phyloP scores from a whole-genome alignment of 2,329 filamentous ascomycete genomes.

The Canariomyces notabilis region DNA sequence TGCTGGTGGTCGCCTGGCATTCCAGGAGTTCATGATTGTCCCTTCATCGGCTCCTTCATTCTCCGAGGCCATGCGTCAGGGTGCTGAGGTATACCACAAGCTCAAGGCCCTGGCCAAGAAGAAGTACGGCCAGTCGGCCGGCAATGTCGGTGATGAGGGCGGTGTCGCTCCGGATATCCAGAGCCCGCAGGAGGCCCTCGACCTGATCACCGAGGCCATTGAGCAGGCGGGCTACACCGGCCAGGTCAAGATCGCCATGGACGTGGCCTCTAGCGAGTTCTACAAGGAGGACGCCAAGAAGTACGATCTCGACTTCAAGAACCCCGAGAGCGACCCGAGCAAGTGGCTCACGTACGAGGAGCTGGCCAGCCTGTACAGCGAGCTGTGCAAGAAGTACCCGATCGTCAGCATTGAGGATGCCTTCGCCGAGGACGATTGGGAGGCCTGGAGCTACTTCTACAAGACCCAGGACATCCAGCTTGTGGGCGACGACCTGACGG shows the following conservation, averaged over 20 bases:
- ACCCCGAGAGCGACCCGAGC: constrained; percentile 88
- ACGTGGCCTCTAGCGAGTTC: constrained; percentile 98
- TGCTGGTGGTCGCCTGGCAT: constrained; percentile 90
- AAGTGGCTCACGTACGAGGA: constrained; percentile 99
- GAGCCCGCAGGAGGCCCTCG: constrained; percentile 91
- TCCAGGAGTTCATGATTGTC: constrained; percentile 97
- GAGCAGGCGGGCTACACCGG: constrained; percentile 93
- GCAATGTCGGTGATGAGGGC: constrained; percentile 99
- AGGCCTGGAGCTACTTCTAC: constrained; percentile 99
- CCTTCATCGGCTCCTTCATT: constrained; percentile 81
- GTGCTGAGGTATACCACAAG: constrained; percentile 96
- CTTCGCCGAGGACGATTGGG: constrained; percentile 99
- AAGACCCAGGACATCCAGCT: constrained; percentile 98
- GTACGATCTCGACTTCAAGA: constrained; percentile 99
- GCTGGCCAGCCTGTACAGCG: constrained; percentile 86
- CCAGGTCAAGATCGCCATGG: constrained; percentile 97
- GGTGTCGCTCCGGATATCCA: constrained; percentile 99
- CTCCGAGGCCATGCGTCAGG: constrained; percentile 92
- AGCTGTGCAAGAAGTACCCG: constrained; percentile 88
- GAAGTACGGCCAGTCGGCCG: constrained; percentile 98
- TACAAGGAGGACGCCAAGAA: constrained; percentile 98
- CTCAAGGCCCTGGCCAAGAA: constrained; percentile 97
- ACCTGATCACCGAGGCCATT: constrained; percentile 91
- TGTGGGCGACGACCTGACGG: constrained; percentile 96
- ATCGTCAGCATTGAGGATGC: constrained; percentile 99